A percentile compares a stretch with the other conserved stretches of the same genome.
phyloP scores from a whole-genome alignment of 257 asterid genomes.

The Solanum sparsipilum region DNA sequence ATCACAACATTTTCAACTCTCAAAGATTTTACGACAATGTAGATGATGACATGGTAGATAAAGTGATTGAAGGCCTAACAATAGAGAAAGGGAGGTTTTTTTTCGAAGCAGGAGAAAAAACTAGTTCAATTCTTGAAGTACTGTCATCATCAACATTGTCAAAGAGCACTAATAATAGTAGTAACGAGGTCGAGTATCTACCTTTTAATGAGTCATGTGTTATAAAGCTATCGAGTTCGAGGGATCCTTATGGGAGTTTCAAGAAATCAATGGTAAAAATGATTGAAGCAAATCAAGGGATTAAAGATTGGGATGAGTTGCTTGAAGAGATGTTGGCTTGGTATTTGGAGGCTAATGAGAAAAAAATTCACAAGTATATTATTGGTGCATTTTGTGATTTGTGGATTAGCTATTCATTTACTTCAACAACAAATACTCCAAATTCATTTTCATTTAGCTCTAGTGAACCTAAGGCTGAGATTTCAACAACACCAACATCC shows the following conservation, averaged over 20 bases:
- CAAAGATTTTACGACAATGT: constrained; percentile 11
- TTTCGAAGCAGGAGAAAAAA: constrained; percentile 34
- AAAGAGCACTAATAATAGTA: not conserved
- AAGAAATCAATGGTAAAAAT: constrained; percentile 54
- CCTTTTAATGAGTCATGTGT: constrained; percentile 20
- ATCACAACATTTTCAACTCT: constrained; percentile 11
- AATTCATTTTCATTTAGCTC: constrained; percentile 28
- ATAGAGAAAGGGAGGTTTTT: constrained; percentile 31
- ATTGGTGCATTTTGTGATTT: constrained; percentile 49
- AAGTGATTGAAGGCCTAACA: constrained; percentile 21
- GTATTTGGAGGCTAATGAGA: constrained; percentile 35
- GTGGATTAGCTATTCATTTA: constrained; percentile 17
- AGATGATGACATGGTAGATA: constrained; percentile 2
- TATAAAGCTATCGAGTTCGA: constrained; percentile 18
- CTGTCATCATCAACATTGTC: not conserved
- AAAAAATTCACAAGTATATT: constrained; percentile 32
- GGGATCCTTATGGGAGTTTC: constrained; percentile 39
- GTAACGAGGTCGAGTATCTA: not conserved
- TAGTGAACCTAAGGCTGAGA: constrained; percentile 6
- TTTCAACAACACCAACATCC: not conserved
- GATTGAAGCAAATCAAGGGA: constrained; percentile 33
- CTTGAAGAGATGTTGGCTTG: constrained; percentile 38
- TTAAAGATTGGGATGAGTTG: constrained; percentile 26
- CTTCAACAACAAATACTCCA: constrained; percentile 1
- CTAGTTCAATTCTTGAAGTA: constrained; percentile 38